phyloP scores from a whole-genome alignment of 2,329 filamentous ascomycete species.

The Tolypocladium guangdongense region DNA sequence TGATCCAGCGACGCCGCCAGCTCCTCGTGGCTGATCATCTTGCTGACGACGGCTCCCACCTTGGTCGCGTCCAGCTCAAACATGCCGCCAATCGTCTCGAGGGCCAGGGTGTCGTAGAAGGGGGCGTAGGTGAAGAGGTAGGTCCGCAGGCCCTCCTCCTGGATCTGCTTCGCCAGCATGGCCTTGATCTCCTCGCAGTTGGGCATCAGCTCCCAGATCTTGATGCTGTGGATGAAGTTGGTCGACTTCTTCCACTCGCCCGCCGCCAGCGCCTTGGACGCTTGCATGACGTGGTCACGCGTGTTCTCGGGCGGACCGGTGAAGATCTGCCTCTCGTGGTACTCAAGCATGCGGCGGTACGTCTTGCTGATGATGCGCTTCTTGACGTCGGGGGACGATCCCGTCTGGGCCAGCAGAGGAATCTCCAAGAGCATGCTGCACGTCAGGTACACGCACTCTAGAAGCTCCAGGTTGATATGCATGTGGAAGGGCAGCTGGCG shows the following conservation, averaged over 20 bases:
- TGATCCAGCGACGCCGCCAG: conserved; percentile 93
- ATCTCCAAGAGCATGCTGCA: conserved; percentile 99
- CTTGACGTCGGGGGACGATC: conserved; percentile 91
- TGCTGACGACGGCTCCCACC: conserved; percentile 89
- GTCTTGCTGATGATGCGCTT: conserved; percentile 99
- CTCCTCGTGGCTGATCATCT: conserved; percentile 99
- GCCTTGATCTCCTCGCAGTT: conserved; percentile 86
- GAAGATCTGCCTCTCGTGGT: conserved; percentile 98
- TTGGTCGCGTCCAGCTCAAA: conserved; percentile 89
- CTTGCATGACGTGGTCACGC: conserved; percentile 97
- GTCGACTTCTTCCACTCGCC: conserved; percentile 98
- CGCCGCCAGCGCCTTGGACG: conserved; percentile 88
- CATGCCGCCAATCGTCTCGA: conserved; percentile 79
- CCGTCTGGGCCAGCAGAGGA: conserved; percentile 89
- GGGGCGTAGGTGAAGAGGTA: conserved; percentile 99
- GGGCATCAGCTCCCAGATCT: conserved; percentile 98
- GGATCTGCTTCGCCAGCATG: conserved; percentile 96
- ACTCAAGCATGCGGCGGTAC: conserved; percentile 97
- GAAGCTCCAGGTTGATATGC: conserved; percentile 98
- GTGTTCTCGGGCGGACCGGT: conserved; percentile 98
- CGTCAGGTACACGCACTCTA: conserved; percentile 96
- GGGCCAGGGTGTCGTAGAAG: conserved; percentile 93
- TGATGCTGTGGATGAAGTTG: conserved; percentile 90
- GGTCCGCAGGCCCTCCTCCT: conserved; percentile 94
- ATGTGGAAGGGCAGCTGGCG: conserved; percentile 98